Percentiles rank a stretch among this genome's conserved stretches.
Conservation (phyloP, 345 rosid species). For the Melastoma malabathricum region DNA sequence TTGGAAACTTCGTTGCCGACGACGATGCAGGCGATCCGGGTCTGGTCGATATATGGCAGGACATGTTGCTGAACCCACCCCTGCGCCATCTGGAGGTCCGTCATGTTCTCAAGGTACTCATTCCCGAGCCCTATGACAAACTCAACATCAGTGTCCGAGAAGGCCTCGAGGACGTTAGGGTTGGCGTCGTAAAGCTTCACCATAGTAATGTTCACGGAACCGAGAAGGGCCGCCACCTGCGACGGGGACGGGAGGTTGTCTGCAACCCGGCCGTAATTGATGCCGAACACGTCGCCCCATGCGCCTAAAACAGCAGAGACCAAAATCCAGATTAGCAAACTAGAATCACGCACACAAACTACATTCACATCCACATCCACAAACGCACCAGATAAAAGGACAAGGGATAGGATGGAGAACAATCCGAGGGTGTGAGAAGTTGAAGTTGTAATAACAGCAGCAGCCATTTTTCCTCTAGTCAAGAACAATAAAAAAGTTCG, state of each 20-base stretch:
- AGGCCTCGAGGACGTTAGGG: conserved; percentile 64
- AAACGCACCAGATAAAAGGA: too few relatives aligned
- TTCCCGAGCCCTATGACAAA: conserved; percentile 71
- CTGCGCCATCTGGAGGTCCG: conserved; percentile 45
- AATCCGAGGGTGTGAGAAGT: too few relatives aligned
- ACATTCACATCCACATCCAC: too few relatives aligned
- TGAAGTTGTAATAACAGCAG: too few relatives aligned
- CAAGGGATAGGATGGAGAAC: too few relatives aligned
- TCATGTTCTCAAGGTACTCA: conserved; percentile 40
- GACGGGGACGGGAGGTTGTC: conserved; percentile 74
- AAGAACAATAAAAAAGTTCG: too few relatives aligned
- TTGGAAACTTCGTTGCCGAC: conserved; percentile 79
- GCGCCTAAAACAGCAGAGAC: conserved; percentile 8
- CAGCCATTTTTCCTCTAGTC: too few relatives aligned
- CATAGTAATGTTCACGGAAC: conserved; percentile 52
- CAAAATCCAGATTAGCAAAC: conserved; percentile 5
- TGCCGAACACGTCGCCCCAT: conserved; percentile 40
- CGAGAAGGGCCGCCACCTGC: conserved; percentile 41
- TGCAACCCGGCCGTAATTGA: conserved; percentile 88
- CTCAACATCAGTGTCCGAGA: conserved; percentile 52
- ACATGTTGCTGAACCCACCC: conserved; percentile 53
- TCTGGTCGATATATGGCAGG: conserved; percentile 42
- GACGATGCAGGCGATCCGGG: conserved; percentile 44
- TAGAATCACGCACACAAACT: too few relatives aligned
- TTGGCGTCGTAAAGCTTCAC: conserved; percentile 78